These are phyloP conservation scores for Keithomyces neogunnii DNA, from an alignment of 2,329 filamentous ascomycete species.

Conservation along the genomic window DNA sequence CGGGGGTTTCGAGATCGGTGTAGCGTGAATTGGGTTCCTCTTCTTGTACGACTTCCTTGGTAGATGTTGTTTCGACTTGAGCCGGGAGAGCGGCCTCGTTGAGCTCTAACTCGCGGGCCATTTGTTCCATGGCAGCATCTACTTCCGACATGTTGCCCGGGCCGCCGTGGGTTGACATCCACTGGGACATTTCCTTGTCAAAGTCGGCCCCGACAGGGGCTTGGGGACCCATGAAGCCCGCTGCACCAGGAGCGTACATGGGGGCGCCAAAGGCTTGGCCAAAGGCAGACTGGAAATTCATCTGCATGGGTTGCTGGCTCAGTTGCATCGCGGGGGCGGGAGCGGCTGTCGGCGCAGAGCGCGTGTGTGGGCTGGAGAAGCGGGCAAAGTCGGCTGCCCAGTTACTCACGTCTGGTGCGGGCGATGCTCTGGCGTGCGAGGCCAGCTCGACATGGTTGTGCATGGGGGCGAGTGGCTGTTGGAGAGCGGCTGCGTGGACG, in stretches of 20 bases:
- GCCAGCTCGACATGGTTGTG: conserved; percentile 9
- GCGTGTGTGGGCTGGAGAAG: conserved; percentile 19
- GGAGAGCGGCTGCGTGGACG: conserved; percentile 23
- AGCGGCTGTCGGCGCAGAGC: conserved; percentile 7
- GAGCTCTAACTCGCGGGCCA: conserved; percentile 31
- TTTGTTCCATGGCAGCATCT: conserved; percentile 33
- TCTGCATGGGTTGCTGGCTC: conserved; percentile 13
- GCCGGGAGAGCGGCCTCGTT: conserved; percentile 22
- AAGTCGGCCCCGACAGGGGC: conserved; percentile 25
- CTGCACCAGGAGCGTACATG: conserved; percentile 18
- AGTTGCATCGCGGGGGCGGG: conserved; percentile 16
- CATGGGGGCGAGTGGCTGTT: conserved; percentile 6
- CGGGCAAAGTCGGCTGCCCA: conserved; percentile 31
- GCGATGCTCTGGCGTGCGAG: conserved; percentile 16
- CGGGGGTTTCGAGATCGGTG: conserved; percentile 22
- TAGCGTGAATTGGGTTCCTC: conserved; percentile 8
- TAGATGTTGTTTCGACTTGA: conserved; percentile 4
- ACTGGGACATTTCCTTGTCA: conserved; percentile 30
- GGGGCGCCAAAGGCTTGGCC: conserved; percentile 18
- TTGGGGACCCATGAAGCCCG: conserved; percentile 15
- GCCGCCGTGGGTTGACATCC: conserved; percentile 28
- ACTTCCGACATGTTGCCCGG: conserved; percentile 27
- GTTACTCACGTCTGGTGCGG: conserved; percentile 16
- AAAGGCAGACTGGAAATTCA: conserved; percentile 22
- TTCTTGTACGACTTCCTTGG: background rate